Evolutionary conservation across 2,329 filamentous ascomycete species (phyloP), one percentile per base, ranked within the genome.

Genomic region (Neonectria faginata): DNA sequence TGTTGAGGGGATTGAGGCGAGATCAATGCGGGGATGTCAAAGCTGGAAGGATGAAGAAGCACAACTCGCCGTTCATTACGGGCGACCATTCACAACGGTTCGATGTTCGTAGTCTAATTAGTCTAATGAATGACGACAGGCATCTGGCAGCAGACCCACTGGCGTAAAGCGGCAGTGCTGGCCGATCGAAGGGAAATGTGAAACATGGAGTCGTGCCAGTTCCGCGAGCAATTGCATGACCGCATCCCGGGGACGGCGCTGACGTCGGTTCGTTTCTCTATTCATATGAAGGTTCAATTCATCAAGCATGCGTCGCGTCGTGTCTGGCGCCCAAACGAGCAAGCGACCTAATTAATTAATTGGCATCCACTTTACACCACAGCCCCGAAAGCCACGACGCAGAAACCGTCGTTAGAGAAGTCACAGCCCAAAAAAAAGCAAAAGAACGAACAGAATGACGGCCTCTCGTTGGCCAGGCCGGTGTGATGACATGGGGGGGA

Each of bases 321-420:
- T 12, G 18, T n/a, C 9, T 36, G 29, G 14, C 20, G 33, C 5
- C 5, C 25, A 25, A 25, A 25, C 47, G 3, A 50, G 25, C 25
- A 50, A 10, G 29, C 29, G 29, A 29, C 8, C 29, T 25, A 25
- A 25, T 25, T 25, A 25, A 22, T 8, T 2, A 9, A 31, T 3
- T 2, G 18, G 25, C n/a, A 50, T 11, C 47, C 47, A 48, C 25
- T 18, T 22, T 27, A 18, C 29, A 12, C 48, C n/a, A 10, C 27
- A 16, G 25, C 47, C 47, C 56, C 63, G 67, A 33, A 33, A 71
- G 66, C 66, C 64, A 70, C 60, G 27, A 51, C 16, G 47, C 51
- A 57, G 33, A 60, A 51, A 25, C 56, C 48, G 39, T 57, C 54
- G 29, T 69, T 50, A 42, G 36, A 59, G 59, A 47, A 59, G 55